Conservation (phyloP, 2,329 filamentous ascomycete genomes). For the Tolypocladium album region DNA sequence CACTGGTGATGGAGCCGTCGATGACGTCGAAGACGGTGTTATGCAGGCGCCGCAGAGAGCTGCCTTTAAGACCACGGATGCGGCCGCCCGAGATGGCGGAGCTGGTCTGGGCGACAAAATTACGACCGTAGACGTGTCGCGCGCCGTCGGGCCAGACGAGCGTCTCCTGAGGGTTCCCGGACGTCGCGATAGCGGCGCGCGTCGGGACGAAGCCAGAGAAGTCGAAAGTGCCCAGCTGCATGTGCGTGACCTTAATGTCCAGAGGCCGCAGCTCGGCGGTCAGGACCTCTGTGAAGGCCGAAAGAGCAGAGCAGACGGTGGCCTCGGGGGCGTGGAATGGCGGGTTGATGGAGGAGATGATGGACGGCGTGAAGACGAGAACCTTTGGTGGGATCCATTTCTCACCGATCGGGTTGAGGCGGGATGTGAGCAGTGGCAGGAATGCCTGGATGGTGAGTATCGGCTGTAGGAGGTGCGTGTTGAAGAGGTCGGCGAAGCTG, state of each 20-base stretch:
- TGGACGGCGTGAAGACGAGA: conserved; percentile 67
- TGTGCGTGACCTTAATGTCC: conserved; percentile 68
- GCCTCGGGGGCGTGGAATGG: conserved; percentile 81
- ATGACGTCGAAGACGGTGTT: conserved; percentile 86
- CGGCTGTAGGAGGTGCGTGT: conserved; percentile 82
- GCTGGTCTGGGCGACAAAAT: conserved; percentile 45
- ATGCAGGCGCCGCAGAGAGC: conserved; percentile 68
- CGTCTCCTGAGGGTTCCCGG: conserved; percentile 33
- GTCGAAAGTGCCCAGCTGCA: conserved; percentile 89
- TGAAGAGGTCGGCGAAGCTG: conserved; percentile 80
- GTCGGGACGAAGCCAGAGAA: conserved; percentile 54
- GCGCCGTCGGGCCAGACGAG: conserved; percentile 54
- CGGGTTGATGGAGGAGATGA: conserved; percentile 68
- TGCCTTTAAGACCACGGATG: conserved; percentile 53
- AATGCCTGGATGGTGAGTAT: conserved; percentile 84
- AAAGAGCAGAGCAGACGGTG: conserved; percentile 74
- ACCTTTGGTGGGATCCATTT: conserved; percentile 52
- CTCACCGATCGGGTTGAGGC: conserved; percentile 41
- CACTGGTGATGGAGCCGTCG: conserved; percentile 48
- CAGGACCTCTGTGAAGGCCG: conserved; percentile 73
- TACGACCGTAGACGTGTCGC: conserved; percentile 49
- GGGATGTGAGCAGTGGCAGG: conserved; percentile 62
- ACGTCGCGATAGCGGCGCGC: conserved; percentile 22
- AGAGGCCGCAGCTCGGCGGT: conserved; percentile 68
- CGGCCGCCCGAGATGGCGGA: conserved; percentile 46